phyloP scores from a whole-genome alignment of 805 yeast genomes.

The Maudiozyma barnettii region DNA sequence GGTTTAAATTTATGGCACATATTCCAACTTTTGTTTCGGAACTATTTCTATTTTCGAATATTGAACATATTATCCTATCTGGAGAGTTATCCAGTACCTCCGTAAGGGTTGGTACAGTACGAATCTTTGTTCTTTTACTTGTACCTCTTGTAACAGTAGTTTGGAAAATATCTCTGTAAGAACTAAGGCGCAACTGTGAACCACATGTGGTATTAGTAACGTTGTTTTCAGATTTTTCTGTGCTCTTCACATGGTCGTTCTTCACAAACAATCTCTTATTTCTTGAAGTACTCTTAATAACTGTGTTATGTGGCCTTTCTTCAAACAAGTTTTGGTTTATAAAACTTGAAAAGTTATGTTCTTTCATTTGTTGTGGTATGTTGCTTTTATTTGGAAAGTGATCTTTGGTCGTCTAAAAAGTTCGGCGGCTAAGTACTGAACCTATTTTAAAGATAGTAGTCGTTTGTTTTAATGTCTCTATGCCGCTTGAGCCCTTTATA shows the following conservation, averaged over 20 bases:
- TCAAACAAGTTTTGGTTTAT: constrained; percentile 8
- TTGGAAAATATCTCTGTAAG: background rate
- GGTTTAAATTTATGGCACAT: constrained; percentile 31
- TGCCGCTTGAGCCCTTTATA: too few species aligned
- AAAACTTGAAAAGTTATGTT: constrained; percentile 11
- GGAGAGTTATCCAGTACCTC: background rate
- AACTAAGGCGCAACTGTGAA: background rate
- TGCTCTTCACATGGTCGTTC: background rate
- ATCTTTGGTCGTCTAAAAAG: too few species aligned
- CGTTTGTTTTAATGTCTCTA: too few species aligned
- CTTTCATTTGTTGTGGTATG: background rate
- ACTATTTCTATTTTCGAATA: constrained; percentile 22
- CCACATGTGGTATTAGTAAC: background rate
- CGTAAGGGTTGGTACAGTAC: background rate
- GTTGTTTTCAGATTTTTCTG: too few species aligned
- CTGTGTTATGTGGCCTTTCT: background rate
- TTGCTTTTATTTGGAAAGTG: background rate
- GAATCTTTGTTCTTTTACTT: background rate
- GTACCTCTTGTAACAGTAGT: background rate
- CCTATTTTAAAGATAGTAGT: too few species aligned
- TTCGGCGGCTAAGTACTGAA: background rate
- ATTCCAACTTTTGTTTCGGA: constrained; percentile 31
- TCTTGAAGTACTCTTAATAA: background rate
- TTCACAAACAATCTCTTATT: background rate
- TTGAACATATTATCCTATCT: constrained; percentile 19